Conservation (phyloP, 1,284 basidiomycete species). For the Ceratobasidium theobromae region DNA sequence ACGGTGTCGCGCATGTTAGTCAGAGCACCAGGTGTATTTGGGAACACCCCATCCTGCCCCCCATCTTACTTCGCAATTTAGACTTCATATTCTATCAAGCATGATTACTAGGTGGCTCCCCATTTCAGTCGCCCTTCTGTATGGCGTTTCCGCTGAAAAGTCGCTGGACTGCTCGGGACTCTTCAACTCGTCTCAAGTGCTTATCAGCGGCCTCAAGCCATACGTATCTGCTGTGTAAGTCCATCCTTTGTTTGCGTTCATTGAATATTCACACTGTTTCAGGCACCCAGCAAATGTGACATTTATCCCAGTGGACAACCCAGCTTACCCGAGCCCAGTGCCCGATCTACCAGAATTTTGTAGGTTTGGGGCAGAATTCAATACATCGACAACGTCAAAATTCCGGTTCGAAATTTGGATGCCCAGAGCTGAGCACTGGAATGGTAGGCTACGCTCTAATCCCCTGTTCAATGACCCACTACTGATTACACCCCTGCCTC, state of each 20-base stretch:
- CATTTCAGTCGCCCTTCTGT: background rate
- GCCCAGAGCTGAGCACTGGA: background rate
- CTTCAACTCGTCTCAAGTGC: slow-evolving; percentile 3
- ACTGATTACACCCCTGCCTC: background rate
- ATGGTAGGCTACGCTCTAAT: background rate
- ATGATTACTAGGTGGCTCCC: background rate
- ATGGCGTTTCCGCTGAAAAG: background rate
- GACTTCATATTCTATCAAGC: no score
- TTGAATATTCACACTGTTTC: background rate
- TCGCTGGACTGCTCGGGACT: slow-evolving; percentile 13
- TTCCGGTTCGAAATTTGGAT: background rate
- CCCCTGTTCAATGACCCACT: background rate
- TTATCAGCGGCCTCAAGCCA: slow-evolving; percentile 7
- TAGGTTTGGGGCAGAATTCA: slow-evolving; percentile 22
- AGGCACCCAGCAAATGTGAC: slow-evolving; percentile 27
- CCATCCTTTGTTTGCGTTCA: background rate
- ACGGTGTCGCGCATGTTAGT: background rate
- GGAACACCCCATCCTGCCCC: background rate
- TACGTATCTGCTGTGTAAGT: slow-evolving; percentile 11
- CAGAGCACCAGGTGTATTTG: background rate
- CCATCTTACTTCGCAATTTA: background rate
- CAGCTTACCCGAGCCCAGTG: slow-evolving; percentile 13
- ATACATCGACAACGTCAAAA: slow-evolving; percentile 18
- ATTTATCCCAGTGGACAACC: slow-evolving; percentile 5
- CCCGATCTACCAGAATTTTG: slow-evolving; percentile 27